These are phyloP conservation scores for Fusarium duplospermum DNA, from an alignment of 2,329 filamentous ascomycete genomes.

Conservation along the genomic window DNA sequence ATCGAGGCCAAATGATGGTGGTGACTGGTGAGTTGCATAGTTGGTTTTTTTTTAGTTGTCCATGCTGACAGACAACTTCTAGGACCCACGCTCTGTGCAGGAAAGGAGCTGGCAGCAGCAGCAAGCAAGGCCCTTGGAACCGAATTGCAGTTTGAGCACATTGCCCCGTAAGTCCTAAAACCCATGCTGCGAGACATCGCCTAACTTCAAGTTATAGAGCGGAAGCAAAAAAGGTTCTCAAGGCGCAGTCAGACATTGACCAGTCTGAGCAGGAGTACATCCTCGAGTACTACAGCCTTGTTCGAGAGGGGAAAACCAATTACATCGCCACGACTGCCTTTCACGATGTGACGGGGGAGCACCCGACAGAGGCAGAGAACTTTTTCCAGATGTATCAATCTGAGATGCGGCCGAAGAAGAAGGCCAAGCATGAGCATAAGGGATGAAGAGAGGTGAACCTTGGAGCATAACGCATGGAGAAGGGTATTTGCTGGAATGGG, in stretches of 20 bases:
- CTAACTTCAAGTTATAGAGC: not conserved
- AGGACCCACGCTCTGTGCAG: slow-evolving; percentile 60
- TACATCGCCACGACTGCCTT: slow-evolving; percentile 11
- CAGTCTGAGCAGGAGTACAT: slow-evolving; percentile 13
- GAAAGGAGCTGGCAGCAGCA: slow-evolving; percentile 58
- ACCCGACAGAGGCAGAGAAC: slow-evolving; percentile 7
- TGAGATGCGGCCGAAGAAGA: slow-evolving; percentile 19
- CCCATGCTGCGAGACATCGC: accelerated
- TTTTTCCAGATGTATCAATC: slow-evolving; percentile 25
- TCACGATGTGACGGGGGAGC: slow-evolving; percentile 6
- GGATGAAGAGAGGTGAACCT: not conserved
- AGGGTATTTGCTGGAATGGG: not conserved
- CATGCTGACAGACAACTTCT: not conserved
- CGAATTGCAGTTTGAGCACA: slow-evolving; percentile 44
- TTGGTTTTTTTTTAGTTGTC: not conserved
- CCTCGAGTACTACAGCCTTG: slow-evolving; percentile 20
- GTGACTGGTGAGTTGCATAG: not conserved
- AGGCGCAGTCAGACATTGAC: slow-evolving; percentile 4
- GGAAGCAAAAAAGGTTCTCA: slow-evolving; percentile 13
- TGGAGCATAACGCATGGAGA: not conserved
- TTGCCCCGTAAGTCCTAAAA: slow-evolving; percentile 17
- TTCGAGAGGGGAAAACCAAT: slow-evolving; percentile 18
- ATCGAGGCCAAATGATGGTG: slow-evolving; percentile 22
- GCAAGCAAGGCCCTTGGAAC: slow-evolving; percentile 58
- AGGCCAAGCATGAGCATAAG: slow-evolving; percentile 18